Base-by-base conservation (phyloP, 306 rosid genomes). In the Glycine soja region DNA sequence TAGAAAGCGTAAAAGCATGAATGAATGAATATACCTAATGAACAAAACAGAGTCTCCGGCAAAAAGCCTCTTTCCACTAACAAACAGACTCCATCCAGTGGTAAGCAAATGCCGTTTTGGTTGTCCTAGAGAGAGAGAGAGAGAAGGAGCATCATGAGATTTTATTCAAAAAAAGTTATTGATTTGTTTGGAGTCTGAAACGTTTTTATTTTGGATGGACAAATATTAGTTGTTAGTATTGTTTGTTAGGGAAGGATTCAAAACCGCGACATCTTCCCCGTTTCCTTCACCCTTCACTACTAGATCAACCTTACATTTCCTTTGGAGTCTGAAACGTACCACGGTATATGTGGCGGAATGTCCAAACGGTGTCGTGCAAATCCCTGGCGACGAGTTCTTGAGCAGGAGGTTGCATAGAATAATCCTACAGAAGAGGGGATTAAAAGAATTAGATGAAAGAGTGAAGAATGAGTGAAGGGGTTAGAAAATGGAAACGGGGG, bases 21-120 rank as follows among this genome's bases (percentile, higher is more conserved):
- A 36, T 36, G 40, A 36, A 36, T 2, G 40, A 36, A 36, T 3
- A 3, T 36, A 36, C 99, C 99, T 88, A 63, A 95, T 93, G 83
- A 95, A 93, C 67, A 95, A 81, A 77, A 95, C 99, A 34, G 99
- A 92, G 78, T 95, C 99, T 4, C 99, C 99, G 30, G 99, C 96
- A 32, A 89, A 90, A 51, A 95, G 96, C 86, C 92, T 92, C 86
- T 95, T 95, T 72, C 98, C 98, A 50, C 96, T 88, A 63, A 95
- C 95, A 83, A 95, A 95, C 32, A 95, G 85, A 80, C 99, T 95
- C 99, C 99, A 95, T 14, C 99, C 99, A 1, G 99, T 95, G 3
- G 99, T 95, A 75, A 95, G 96, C 87, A 95, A 87, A 88, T 95
- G 99, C 4, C 99, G 97, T 62, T 95, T 95, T 7, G 99, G 99